Evolutionary conservation across 352 stramenopile species (phyloP), one percentile per base, ranked within the genome.

Genomic region (Pythium guiyangense): DNA sequence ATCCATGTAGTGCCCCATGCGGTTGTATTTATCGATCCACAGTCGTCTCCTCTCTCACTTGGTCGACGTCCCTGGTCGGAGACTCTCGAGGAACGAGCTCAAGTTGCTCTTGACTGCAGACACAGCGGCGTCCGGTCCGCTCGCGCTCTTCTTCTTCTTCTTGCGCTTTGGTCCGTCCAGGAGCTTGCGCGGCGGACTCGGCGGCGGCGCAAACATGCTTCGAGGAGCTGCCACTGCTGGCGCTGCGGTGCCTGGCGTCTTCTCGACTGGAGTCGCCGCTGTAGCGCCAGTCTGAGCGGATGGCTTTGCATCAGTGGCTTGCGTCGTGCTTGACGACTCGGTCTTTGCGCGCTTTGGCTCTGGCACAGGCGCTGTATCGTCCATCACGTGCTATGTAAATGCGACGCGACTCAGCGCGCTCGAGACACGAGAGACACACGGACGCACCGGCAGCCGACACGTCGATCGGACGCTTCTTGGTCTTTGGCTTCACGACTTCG

Each of bases 111-210:
- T 88, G 20, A 87, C 81, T 49, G 78, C 74, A 0, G 63, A 52
- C 2, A 69, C 61, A 3, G 77, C 74, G 10, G 73, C 62, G 43
- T 84, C 61, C 0, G 64, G 50, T 8, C 29, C 2, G 27, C 53
- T 66, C 31, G 71, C 72, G 54, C 83, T 78, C 37, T 87, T 88
- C 57, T 92, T 91, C 57, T 90, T 90, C 60, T 84, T 83, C 47
- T 73, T 70, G 42, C 42, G 42, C 54, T 83, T 87, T 2, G 74
- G 71, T 27, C 70, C 73, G 40, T 94, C 84, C 6, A 94, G 61
- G 31, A 94, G 63, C 58, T 86, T 89, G 18, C 79, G 60, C 27
- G 82, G 81, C 0, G 77, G 79, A 60, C 79, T 90, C n/a, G 76
- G 54, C 2, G 71, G 67, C 44, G 63, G 59, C 2, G 68, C 71